Conservation (phyloP, 1,284 basidiomycete genomes). For the Heterobasidion parviporum region DNA sequence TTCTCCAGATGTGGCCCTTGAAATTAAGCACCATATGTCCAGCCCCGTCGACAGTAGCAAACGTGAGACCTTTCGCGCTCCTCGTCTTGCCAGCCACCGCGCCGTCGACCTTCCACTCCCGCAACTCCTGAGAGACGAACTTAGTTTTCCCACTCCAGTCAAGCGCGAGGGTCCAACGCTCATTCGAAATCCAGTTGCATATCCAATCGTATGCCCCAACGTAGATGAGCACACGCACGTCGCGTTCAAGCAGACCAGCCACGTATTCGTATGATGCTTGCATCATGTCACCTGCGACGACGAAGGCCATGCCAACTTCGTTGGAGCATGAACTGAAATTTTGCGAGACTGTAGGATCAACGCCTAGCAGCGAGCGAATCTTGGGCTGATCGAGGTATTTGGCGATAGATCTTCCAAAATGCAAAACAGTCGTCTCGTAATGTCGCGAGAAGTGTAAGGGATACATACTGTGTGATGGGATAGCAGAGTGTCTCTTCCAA, state of each 20-base stretch:
- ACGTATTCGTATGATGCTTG: slow-evolving; percentile 49
- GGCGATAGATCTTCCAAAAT: slow-evolving; percentile 46
- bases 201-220: slow-evolving; percentile 69
- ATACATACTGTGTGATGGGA: slow-evolving; percentile 21
- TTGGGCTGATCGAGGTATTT: slow-evolving; percentile 48
- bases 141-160: slow-evolving; percentile 50
- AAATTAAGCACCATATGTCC: slow-evolving; percentile 52
- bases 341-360: slow-evolving; percentile 36
- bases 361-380: slow-evolving; percentile 50
- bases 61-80: slow-evolving; percentile 49
- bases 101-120: slow-evolving; percentile 48
- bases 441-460: neutral
- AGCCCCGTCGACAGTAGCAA: slow-evolving; percentile 47
- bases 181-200: slow-evolving; percentile 69
- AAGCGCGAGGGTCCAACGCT: slow-evolving; percentile 47
- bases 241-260: slow-evolving; percentile 65
- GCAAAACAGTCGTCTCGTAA: neutral
- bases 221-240: slow-evolving; percentile 67
- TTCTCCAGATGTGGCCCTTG: no score
- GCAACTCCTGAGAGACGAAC: slow-evolving; percentile 36
- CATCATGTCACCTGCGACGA: slow-evolving; percentile 26
- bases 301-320: slow-evolving; percentile 35
- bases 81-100: slow-evolving; percentile 46
- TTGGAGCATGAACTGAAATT: slow-evolving; percentile 39
- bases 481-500: slow-evolving; percentile 17